Percentiles rank a stretch among this genome's conserved stretches.
Evolutionary conservation across 1,284 basidiomycete species (phyloP).

Genomic region (Abortiporus biennis): DNA sequence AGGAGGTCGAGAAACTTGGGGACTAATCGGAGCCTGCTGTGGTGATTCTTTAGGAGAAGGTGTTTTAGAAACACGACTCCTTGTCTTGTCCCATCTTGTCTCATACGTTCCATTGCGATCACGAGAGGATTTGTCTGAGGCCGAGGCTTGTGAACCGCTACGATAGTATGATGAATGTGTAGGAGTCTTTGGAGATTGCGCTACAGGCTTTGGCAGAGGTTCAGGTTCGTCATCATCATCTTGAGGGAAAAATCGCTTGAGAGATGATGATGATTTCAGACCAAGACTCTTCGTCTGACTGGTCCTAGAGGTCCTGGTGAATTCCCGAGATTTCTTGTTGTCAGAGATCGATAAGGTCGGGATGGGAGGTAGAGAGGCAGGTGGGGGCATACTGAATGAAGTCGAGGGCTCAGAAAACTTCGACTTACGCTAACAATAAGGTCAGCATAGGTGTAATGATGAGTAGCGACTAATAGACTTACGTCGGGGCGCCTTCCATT

Average conservation of each 20-base stretch:
- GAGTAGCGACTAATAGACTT: too few species aligned
- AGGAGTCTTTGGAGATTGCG: too few species aligned
- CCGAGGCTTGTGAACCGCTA: too few species aligned
- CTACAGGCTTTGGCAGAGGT: conserved; percentile 8
- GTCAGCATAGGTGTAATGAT: neutral
- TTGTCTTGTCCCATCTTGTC: too few species aligned
- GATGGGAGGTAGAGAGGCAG: neutral
- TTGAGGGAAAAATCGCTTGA: conserved; percentile 69
- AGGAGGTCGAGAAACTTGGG: neutral
- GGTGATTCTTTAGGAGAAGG: too few species aligned
- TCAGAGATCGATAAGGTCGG: neutral
- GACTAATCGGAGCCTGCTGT: neutral
- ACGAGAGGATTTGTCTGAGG: too few species aligned
- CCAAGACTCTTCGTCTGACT: conserved; percentile 36
- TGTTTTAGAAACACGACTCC: too few species aligned
- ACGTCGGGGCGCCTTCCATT: conserved; percentile 9
- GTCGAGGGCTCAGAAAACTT: neutral
- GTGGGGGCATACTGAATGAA: neutral
- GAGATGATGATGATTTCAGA: conserved; percentile 64
- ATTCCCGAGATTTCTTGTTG: neutral
- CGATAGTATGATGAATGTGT: too few species aligned
- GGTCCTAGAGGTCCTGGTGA: neutral
- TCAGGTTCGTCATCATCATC: conserved; percentile 54
- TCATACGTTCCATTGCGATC: too few species aligned
- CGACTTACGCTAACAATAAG: neutral